Evolutionary conservation across 164 flowering plant genomes (phyloP).

Genomic region (Vitis vinifera): ASM3070453v1 NC_081819.1:12324501-12325000

Average conservation of each 20-base stretch:
- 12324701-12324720: too few relatives aligned
- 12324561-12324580: too few relatives aligned
- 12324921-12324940: constrained; percentile 19
- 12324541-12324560: too few relatives aligned
- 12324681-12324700: too few relatives aligned
- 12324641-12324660: too few relatives aligned
- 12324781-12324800: constrained; percentile 28
- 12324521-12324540: too few relatives aligned
- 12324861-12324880: constrained; percentile 21
- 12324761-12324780: constrained; percentile 39
- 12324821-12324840: constrained; percentile 9
- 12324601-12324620: too few relatives aligned
- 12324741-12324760: constrained; percentile 11
- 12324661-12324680: too few relatives aligned
- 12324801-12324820: constrained; percentile 20
- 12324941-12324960: constrained; percentile 14
- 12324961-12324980: constrained; percentile 17
- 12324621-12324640: too few relatives aligned
- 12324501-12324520: too few relatives aligned
- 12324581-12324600: too few relatives aligned
- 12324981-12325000: neutral
- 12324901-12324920: constrained; percentile 40
- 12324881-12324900: constrained; percentile 45
- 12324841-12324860: constrained; percentile 13
- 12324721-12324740: too few relatives aligned